Evolutionary conservation across 192 early-diverging fungal genomes (phyloP), one percentile per base, ranked within the genome.

Genomic region (Diversispora epigaea): DNA sequence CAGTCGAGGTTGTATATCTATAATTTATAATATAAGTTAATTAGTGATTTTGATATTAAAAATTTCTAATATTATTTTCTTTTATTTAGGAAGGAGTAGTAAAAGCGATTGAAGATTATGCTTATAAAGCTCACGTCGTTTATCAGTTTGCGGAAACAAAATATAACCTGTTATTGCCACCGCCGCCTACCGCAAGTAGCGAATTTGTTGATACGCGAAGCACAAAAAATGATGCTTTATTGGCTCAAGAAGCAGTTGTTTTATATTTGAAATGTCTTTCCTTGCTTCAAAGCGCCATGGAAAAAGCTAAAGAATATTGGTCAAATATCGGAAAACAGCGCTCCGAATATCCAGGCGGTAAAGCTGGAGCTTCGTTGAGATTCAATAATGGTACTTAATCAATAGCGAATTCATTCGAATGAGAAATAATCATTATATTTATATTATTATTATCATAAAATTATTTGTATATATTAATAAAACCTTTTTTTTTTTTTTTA

Each of bases 81-180:
- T 67, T 77, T 1, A 71, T 76, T n/a, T 72, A 91, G 73, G 86
- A 85, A 56, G 72, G 82, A 11, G 84, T 86, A 0, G 80, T 93
- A 21, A 81, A 86, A 43, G 76, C 82, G 6, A 90, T 94, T 77
- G 89, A 94, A 67, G 88, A 86, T 6, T 79, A 90, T 62, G 90
- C 92, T 0, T 86, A 85, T 61, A 91, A 91, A 77, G 92, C 90
- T 0, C 81, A 88, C 81, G 89, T 91, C 0, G 87, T 94, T 70
- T 84, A 83, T 54, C 86, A 88, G 64, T 84, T 89, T 80, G 89
- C 85, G 0, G 84, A 88, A 62, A 80, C 77, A 14, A 90, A 90
- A 74, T 80, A 82, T 85, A 82, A 88, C 72, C 43, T 83, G 60
- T 74, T 87, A 69, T 78, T 87, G 75, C 78, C 88, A 74, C 81